phyloP scores from a whole-genome alignment of 225 moss, liverwort and hornwort species.

The Rhytidiadelphus loreus region DNA sequence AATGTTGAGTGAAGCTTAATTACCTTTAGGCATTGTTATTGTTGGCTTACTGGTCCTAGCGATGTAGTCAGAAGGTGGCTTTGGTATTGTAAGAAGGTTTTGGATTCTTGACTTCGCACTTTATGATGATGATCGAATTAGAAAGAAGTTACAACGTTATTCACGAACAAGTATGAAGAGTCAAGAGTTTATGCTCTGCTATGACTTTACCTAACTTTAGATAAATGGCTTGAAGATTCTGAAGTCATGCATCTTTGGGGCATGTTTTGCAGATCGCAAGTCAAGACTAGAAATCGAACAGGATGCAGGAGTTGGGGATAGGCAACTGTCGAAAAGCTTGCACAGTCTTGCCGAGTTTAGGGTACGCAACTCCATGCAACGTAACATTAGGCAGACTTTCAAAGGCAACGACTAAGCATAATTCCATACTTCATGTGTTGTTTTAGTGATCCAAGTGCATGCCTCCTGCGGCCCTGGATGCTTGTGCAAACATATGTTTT shows the following conservation, averaged over 20 bases:
- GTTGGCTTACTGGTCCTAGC: neutral
- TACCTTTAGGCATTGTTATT: neutral
- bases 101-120: neutral
- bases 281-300: slow-evolving; percentile 32
- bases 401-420: neutral
- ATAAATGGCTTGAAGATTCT: neutral
- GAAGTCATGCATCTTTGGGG: neutral
- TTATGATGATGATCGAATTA: neutral
- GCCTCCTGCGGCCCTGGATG: neutral
- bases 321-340: slow-evolving; percentile 16
- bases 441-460: neutral
- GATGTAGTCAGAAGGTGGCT: neutral
- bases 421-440: too few species aligned
- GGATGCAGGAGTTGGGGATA: slow-evolving; percentile 38
- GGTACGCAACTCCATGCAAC: neutral
- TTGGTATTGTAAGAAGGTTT: neutral
- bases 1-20: neutral
- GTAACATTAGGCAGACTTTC: neutral
- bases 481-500: neutral
- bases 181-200: neutral
- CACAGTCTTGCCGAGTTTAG: slow-evolving; percentile 27
- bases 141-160: neutral
- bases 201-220: neutral
- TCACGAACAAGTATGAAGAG: neutral
- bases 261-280: slow-evolving; percentile 18